Conservation (phyloP, 768 basidiomycete genomes). For the Gloeostereum incarnatum region DNA sequence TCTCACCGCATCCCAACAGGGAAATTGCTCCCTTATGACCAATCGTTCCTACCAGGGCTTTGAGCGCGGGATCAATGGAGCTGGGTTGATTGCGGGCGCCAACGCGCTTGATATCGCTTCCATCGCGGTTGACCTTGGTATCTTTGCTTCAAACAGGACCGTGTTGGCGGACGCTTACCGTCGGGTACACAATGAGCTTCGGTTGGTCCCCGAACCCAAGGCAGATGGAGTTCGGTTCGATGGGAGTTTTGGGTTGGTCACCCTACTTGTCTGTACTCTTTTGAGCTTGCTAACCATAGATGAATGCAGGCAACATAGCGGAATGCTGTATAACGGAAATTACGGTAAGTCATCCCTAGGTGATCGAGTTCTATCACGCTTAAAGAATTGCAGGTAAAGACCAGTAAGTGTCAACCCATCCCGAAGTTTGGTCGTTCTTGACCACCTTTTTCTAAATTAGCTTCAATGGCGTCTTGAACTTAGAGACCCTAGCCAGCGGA, state of each 20-base stretch:
- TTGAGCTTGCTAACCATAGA: background rate
- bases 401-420: background rate
- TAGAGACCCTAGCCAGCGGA: slow-evolving; percentile 54
- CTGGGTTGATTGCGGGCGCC: slow-evolving; percentile 49
- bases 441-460: slow-evolving; percentile 27
- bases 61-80: slow-evolving; percentile 28
- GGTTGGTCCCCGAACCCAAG: slow-evolving; percentile 32
- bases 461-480: slow-evolving; percentile 50
- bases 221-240: slow-evolving; percentile 56
- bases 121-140: slow-evolving; percentile 45
- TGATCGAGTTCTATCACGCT: background rate
- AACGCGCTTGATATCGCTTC: slow-evolving; percentile 59
- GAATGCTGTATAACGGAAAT: slow-evolving; percentile 66
- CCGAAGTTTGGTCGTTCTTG: background rate
- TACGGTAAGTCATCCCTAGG: slow-evolving; percentile 38
- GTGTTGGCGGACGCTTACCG: slow-evolving; percentile 40
- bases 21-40: slow-evolving; percentile 41
- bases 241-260: slow-evolving; percentile 34
- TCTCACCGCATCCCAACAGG: slow-evolving; percentile 29
- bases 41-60: slow-evolving; percentile 41
- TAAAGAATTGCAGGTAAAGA: background rate
- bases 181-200: slow-evolving; percentile 42
- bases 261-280: background rate
- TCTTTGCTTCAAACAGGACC: slow-evolving; percentile 29
- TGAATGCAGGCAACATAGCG: slow-evolving; percentile 37